These are phyloP conservation scores for Chaetomium sp. DNA, from an alignment of 2,329 filamentous ascomycete genomes.

Conservation along the genomic window DNA sequence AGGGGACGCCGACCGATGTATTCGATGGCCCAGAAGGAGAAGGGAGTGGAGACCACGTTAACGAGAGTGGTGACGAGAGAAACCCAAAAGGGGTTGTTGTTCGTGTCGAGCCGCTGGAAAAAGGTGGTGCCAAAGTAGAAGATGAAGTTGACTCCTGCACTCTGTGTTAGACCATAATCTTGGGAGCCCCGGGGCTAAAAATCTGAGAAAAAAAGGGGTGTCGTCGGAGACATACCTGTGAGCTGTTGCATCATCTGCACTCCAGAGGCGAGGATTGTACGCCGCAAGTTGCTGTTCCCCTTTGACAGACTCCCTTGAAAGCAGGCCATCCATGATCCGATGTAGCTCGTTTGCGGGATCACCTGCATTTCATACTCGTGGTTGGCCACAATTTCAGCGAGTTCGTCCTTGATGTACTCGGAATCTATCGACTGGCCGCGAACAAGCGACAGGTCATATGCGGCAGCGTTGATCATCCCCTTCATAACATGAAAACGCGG, in stretches of 20 bases:
- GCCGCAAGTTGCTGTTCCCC: conserved; percentile 51
- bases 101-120: conserved; percentile 59
- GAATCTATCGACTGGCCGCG: conserved; percentile 61
- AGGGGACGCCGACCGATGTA: conserved; percentile 61
- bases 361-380: conserved; percentile 60
- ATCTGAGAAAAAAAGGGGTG: background rate
- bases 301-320: conserved; percentile 50
- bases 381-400: conserved; percentile 69
- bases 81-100: conserved; percentile 64
- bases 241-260: conserved; percentile 56
- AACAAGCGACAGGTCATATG: conserved; percentile 49
- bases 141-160: conserved; percentile 59
- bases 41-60: conserved; percentile 65
- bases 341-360: conserved; percentile 51
- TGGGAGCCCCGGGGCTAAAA: background rate
- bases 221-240: conserved; percentile 24
- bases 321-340: conserved; percentile 54
- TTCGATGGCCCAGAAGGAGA: conserved; percentile 69
- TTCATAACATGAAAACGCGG: conserved; percentile 68
- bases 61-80: conserved; percentile 68
- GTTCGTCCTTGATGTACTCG: conserved; percentile 60
- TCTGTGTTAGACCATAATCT: background rate
- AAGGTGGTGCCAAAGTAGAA: conserved; percentile 67
- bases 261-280: conserved; percentile 50
- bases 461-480: conserved; percentile 54